Conservation (phyloP, 2,329 filamentous ascomycete species). For the Microdochium paspali region DNA sequence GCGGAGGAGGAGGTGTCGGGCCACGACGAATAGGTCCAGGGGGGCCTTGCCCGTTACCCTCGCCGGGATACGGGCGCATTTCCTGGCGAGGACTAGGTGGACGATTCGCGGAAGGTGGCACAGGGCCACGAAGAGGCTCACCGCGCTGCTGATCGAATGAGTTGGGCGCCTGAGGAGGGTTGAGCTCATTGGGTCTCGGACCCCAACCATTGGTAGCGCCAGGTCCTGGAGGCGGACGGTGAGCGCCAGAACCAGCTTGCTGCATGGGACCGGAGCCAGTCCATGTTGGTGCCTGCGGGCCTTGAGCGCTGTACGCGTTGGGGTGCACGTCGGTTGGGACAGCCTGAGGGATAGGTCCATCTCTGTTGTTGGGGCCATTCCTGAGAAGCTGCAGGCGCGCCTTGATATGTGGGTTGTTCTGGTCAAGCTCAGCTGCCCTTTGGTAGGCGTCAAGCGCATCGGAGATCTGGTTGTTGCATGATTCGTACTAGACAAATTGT, state of each 20-base stretch:
- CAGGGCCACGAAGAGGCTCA: constrained; percentile 60
- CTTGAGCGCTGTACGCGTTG: constrained; percentile 81
- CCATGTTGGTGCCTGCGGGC: constrained; percentile 84
- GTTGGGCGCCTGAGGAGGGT: constrained; percentile 67
- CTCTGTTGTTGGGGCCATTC: constrained; percentile 38
- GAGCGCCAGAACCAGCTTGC: constrained; percentile 38
- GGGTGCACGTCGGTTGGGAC: constrained; percentile 93
- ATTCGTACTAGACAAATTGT: constrained; percentile 65
- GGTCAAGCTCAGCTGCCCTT: constrained; percentile 88
- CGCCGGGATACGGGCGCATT: constrained; percentile 56
- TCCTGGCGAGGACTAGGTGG: constrained; percentile 73
- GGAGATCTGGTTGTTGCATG: constrained; percentile 96
- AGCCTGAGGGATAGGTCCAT: constrained; percentile 32
- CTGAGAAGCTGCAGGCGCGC: constrained; percentile 83
- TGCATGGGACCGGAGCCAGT: constrained; percentile 60
- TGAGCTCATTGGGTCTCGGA: constrained; percentile 67
- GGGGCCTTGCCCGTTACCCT: constrained; percentile 39
- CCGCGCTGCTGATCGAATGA: constrained; percentile 64
- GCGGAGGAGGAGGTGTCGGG: constrained; percentile 43
- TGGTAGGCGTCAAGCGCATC: constrained; percentile 95
- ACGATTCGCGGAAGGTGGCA: constrained; percentile 46
- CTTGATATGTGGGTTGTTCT: constrained; percentile 90
- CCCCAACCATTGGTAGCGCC: constrained; percentile 47
- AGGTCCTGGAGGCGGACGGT: constrained; percentile 52
- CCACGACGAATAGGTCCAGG: constrained; percentile 27